Evolutionary conservation across 805 yeast species (phyloP).

Genomic region (Cyberlindnera amylophila): DNA sequence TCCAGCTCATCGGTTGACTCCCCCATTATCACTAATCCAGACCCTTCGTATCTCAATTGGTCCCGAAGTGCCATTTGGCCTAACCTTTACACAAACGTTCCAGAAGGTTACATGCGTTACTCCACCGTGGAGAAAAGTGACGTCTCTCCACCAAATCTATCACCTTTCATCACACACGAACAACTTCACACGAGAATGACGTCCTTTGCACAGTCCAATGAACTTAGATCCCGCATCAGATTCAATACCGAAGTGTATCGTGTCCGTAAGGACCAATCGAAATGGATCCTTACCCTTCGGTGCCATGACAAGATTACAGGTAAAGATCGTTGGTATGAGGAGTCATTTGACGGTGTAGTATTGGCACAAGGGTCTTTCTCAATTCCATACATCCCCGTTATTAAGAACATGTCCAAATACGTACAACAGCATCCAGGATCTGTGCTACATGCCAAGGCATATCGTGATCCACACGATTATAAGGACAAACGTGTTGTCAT

Average conservation of each 20-base stretch:
- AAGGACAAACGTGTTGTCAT: constrained; percentile 38
- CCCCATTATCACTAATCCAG: constrained; percentile 21
- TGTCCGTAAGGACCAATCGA: constrained; percentile 28
- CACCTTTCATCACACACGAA: constrained; percentile 36
- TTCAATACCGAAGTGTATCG: constrained; percentile 38
- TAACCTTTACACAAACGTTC: constrained; percentile 37
- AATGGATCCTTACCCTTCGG: constrained; percentile 37
- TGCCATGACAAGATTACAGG: constrained; percentile 15
- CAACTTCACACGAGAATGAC: constrained; percentile 31
- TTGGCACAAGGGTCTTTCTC: constrained; percentile 58
- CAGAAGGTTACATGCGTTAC: constrained; percentile 34
- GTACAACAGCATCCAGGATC: constrained; percentile 38
- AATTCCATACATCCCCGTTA: constrained; percentile 51
- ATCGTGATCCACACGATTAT: constrained; percentile 38
- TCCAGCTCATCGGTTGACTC: constrained; percentile 15
- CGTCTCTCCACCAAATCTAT: constrained; percentile 18
- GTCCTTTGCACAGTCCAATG: constrained; percentile 28
- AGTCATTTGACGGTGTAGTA: constrained; percentile 51
- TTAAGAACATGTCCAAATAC: constrained; percentile 45
- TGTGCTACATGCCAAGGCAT: constrained; percentile 50
- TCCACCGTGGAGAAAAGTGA: constrained; percentile 30
- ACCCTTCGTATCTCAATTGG: constrained; percentile 36
- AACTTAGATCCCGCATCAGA: constrained; percentile 33
- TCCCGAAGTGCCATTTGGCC: constrained; percentile 33
- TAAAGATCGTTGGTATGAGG: constrained; percentile 39